A percentile compares a stretch with the other conserved stretches of the same genome.
phyloP scores from a whole-genome alignment of 495 filamentous ascomycete species.

The Sporormia fimetaria region DNA sequence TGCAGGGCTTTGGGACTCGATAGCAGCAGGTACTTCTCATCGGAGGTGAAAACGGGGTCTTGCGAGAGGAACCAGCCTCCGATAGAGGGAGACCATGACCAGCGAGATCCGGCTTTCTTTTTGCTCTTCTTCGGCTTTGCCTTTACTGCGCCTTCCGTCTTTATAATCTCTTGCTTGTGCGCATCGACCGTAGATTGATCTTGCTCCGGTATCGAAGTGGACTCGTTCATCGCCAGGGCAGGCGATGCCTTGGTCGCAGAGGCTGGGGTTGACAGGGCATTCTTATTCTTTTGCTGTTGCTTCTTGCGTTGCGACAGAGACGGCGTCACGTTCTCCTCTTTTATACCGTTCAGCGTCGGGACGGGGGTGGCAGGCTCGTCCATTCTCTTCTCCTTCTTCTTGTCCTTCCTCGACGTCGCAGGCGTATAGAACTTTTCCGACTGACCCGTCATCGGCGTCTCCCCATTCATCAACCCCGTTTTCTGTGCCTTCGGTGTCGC shows the following conservation, averaged over 20 bases:
- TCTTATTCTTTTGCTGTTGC: neutral
- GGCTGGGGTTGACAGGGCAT: neutral
- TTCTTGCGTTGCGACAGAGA: neutral
- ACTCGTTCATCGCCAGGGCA: too few species aligned
- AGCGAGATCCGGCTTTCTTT: constrained; percentile 25
- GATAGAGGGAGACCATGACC: constrained; percentile 50
- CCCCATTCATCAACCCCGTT: too few species aligned
- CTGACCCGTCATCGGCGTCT: too few species aligned
- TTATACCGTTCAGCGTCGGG: too few species aligned
- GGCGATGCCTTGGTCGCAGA: neutral
- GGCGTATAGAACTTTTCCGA: too few species aligned
- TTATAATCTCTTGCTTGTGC: too few species aligned
- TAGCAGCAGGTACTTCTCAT: constrained; percentile 76
- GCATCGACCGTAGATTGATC: too few species aligned
- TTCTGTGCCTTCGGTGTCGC: too few species aligned
- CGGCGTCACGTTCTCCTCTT: too few species aligned
- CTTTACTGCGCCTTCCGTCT: too few species aligned
- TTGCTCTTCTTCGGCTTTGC: constrained; percentile 1
- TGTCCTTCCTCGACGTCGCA: constrained; percentile 10
- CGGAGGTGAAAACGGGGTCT: constrained; percentile 64
- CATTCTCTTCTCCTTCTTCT: constrained; percentile 9
- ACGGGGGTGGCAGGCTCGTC: too few species aligned
- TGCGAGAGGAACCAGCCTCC: constrained; percentile 59
- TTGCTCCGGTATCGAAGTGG: too few species aligned
- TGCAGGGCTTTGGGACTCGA: constrained; percentile 53